Percentiles rank a stretch among this genome's conserved stretches.
These are phyloP conservation scores for Angomonas deanei DNA, from an alignment of 208 protist species.

Conservation along the genomic window DNA sequence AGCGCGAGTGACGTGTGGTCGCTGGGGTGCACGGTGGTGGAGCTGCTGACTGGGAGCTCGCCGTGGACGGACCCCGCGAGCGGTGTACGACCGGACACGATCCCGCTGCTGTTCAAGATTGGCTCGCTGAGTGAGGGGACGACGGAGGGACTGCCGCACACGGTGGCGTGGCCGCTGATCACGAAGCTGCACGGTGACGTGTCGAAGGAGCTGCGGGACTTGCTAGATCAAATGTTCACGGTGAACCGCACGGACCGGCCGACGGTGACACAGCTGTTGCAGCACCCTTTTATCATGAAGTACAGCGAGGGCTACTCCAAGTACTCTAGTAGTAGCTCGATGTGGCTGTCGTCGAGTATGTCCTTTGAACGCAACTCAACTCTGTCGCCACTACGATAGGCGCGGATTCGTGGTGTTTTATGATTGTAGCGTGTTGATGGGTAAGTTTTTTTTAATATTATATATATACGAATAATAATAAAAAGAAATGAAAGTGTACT, in stretches of 20 bases:
- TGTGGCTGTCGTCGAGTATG: too few relatives aligned
- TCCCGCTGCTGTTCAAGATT: conserved; percentile 60
- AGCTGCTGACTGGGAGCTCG: conserved; percentile 48
- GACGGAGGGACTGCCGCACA: conserved; percentile 26
- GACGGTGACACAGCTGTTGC: conserved; percentile 39
- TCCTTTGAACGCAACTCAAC: too few relatives aligned
- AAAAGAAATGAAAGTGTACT: conserved; percentile 3
- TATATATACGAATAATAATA: neutral
- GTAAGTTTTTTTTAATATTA: neutral
- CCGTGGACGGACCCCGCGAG: conserved; percentile 44
- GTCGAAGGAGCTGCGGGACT: conserved; percentile 25
- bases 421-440: neutral
- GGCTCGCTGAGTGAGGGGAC: conserved; percentile 30
- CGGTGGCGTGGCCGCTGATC: neutral
- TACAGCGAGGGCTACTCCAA: neutral
- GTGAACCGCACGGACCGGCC: conserved; percentile 37
- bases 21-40: conserved; percentile 67
- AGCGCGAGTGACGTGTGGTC: conserved; percentile 84
- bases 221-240: conserved; percentile 39
- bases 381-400: too few relatives aligned
- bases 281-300: conserved; percentile 43
- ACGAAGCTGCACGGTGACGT: neutral
- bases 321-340: neutral
- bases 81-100: conserved; percentile 13
- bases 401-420: too few relatives aligned